These are phyloP conservation scores for Acanthamoeba quina DNA, from an alignment of 208 protist genomes.

Conservation along the genomic window DNA sequence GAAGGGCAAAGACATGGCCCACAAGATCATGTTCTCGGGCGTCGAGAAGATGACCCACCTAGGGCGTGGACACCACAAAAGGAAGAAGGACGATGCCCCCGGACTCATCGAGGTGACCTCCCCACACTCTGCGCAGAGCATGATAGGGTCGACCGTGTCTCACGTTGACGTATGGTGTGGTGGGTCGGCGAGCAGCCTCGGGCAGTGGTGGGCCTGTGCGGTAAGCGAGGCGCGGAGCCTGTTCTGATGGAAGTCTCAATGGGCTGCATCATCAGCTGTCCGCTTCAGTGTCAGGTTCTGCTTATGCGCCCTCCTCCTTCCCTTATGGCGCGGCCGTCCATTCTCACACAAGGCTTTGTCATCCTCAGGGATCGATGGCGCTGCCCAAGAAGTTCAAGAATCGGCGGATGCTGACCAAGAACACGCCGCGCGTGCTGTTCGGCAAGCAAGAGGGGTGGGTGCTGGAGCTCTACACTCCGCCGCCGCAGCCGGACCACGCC, in stretches of 20 bases:
- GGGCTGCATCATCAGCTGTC: constrained; percentile 66
- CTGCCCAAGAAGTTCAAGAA: constrained; percentile 30
- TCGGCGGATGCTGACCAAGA: no score
- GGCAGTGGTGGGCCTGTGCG: no score
- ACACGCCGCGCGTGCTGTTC: no score
- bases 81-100: background rate
- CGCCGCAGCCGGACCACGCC: no score
- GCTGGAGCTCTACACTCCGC: no score
- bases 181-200: no score
- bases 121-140: background rate
- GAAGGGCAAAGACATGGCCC: no score
- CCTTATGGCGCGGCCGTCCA: no score
- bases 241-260: constrained; percentile 33
- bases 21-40: constrained; percentile 44
- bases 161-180: background rate
- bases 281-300: constrained; percentile 32
- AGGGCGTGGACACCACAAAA: background rate
- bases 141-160: no score
- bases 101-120: background rate
- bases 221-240: constrained; percentile 34
- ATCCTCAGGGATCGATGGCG: background rate
- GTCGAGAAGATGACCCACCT: constrained; percentile 25
- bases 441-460: no score
- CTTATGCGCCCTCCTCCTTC: no score
- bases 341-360: background rate